These are phyloP conservation scores for Nymphaea thermarum DNA, from an alignment of 164 flowering plant genomes.

Conservation along the genomic window DNA sequence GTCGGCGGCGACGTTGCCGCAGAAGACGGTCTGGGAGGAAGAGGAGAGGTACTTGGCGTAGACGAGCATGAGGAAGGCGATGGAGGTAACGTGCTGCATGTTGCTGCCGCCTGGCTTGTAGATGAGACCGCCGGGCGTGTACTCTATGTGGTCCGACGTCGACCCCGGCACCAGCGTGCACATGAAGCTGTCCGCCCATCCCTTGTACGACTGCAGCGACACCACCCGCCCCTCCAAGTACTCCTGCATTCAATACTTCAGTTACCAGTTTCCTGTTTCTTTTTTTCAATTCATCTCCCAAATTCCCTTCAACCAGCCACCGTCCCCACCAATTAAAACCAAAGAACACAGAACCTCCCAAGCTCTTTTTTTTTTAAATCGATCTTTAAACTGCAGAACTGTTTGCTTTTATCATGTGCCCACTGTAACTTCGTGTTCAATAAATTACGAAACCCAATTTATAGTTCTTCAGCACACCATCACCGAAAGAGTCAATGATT, in stretches of 20 bases:
- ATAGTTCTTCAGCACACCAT: too few species aligned
- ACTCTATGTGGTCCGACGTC: constrained; percentile 60
- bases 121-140: constrained; percentile 82
- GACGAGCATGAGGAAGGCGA: constrained; percentile 76
- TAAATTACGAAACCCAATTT: too few species aligned
- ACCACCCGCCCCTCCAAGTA: constrained; percentile 51
- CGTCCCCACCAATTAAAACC: too few species aligned
- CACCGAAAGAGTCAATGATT: too few species aligned
- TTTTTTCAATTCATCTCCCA: too few species aligned
- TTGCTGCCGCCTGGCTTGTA: constrained; percentile 95
- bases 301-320: too few species aligned
- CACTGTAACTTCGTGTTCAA: too few species aligned
- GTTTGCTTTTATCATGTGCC: too few species aligned
- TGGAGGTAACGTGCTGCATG: constrained; percentile 75
- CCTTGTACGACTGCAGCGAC: constrained; percentile 58
- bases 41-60: constrained; percentile 63
- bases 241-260: constrained; percentile 33
- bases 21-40: constrained; percentile 46
- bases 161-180: constrained; percentile 78
- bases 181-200: constrained; percentile 87
- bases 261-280: too few species aligned
- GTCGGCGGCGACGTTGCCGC: constrained; percentile 40
- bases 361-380: too few species aligned
- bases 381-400: too few species aligned
- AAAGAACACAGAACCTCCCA: too few species aligned